Evolutionary conservation across 140 eudicot genomes (phyloP), one percentile per base, ranked within the genome.

Genomic region (Flaveria floridana): DNA sequence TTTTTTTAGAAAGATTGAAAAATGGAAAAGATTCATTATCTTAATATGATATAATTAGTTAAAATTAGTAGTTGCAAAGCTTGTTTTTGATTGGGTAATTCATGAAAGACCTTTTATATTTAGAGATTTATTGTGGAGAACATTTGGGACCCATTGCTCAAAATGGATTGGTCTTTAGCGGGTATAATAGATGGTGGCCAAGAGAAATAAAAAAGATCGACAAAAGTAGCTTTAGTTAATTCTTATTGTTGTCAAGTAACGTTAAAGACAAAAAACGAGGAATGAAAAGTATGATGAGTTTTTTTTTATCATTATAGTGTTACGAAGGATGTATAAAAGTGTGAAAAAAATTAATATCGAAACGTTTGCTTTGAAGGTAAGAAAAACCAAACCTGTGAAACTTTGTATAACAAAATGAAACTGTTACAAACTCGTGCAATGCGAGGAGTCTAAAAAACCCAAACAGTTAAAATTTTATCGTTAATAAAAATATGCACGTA

Each of bases 201-300:
- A 34, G 15, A 58, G 57, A 66, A 62, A 80, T 46, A 61, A 28
- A 61, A 73, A 47, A 28, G 72, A 30, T 74, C 67, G 84, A 80
- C 84, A 80, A 57, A 68, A 6, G 47, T 59, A 46, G 21, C 76
- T 68, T 68, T 74, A 70, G 50, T 14, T 66, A 26, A 73, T 74
- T 80, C 80, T 58, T 47, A 68, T 58, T 74, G 79, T 73, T 73
- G 74, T 57, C 76, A 19, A 64, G 34, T 13, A 56, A 39, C 52
- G 79, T 79, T 61, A 66, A 42, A 56, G 79, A 79, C 83, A 79
- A 67, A 79, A 62, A 68, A 42, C 53, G 21, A 79, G 20, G 37
- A 73, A 66, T 73, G 0, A 19, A 73, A 26, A 55, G 13, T 25
- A 64, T 13, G 79, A 65, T 42, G 44, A 34, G 70, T 51, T 64